These are phyloP conservation scores for Potentilla sterilis DNA, from an alignment of 306 rosid genomes.

Conservation along the genomic window DNA sequence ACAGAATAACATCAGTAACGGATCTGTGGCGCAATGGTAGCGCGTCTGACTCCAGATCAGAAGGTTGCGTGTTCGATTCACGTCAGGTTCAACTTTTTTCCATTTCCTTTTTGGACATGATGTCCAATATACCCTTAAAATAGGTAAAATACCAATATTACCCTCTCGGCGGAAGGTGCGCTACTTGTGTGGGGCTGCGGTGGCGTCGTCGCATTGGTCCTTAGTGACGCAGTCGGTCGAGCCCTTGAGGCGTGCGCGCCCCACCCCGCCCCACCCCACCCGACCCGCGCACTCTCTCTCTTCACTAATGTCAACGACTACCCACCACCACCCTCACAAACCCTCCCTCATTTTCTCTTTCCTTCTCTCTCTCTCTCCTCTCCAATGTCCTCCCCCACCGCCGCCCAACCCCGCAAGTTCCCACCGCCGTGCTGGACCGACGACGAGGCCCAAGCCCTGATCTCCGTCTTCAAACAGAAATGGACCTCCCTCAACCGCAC, in stretches of 20 bases:
- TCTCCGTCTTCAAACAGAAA: conserved; percentile 52
- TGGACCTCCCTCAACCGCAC: conserved; percentile 67
- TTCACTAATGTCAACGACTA: neutral
- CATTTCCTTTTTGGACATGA: too few species aligned
- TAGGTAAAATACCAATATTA: neutral
- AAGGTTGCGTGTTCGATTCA: conserved; percentile 38
- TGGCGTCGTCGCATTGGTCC: conserved; percentile 9
- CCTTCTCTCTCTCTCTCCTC: conserved; percentile 10
- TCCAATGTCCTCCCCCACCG: conserved; percentile 15
- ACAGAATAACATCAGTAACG: accelerated
- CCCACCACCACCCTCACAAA: conserved; percentile 28
- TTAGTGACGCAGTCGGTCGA: neutral
- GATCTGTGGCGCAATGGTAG: conserved; percentile 48
- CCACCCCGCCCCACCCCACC: neutral
- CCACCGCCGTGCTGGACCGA: conserved; percentile 73
- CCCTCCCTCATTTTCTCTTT: conserved; percentile 8
- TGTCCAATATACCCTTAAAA: neutral
- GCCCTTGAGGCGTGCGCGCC: neutral
- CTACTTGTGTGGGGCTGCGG: too few species aligned
- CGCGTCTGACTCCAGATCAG: conserved; percentile 52
- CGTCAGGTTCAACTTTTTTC: conserved; percentile 25
- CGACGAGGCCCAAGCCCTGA: conserved; percentile 59
- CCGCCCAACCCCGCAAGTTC: conserved; percentile 43
- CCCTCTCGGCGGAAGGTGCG: neutral
- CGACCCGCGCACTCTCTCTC: conserved; percentile 8